Percentiles rank a stretch among this genome's conserved stretches.
These are phyloP conservation scores for Pyrenula aspistea DNA, from an alignment of 495 filamentous ascomycete species.

Conservation along the genomic window DNA sequence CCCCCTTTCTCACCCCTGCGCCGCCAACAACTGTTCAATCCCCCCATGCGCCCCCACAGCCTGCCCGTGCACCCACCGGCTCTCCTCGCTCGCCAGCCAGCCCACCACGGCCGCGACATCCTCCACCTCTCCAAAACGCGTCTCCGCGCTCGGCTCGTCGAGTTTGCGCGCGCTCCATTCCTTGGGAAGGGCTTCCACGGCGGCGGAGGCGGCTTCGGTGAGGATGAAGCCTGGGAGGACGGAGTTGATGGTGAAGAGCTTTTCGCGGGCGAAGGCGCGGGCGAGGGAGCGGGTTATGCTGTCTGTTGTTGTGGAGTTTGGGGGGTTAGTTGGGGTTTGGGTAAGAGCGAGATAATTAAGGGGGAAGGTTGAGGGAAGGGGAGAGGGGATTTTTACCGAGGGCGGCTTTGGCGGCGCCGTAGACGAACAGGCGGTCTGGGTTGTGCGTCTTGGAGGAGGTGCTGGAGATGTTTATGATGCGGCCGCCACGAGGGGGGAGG, in stretches of 20 bases:
- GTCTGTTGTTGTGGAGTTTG: too few relatives aligned
- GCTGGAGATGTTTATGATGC: constrained; percentile 33
- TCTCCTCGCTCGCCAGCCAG: constrained; percentile 33
- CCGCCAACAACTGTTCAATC: not conserved
- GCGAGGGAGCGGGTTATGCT: not conserved
- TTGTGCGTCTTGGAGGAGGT: constrained; percentile 15
- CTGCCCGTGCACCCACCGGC: constrained; percentile 38
- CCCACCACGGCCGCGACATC: constrained; percentile 36
- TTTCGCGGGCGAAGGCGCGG: constrained; percentile 11
- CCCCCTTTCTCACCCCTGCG: not conserved
- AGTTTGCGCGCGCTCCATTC: not conserved
- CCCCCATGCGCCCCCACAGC: constrained; percentile 35
- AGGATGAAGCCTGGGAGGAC: constrained; percentile 19
- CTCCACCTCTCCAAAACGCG: constrained; percentile 16
- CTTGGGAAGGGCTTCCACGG: not conserved
- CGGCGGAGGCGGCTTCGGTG: constrained; percentile 10
- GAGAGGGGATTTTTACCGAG: not conserved
- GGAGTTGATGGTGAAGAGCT: constrained; percentile 27
- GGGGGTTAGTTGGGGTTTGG: too few relatives aligned
- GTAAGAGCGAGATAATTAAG: too few relatives aligned
- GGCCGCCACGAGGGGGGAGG: constrained; percentile 24
- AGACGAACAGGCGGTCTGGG: not conserved
- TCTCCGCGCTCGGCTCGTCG: constrained; percentile 11
- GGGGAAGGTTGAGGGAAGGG: constrained; percentile 7
- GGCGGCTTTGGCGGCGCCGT: not conserved